Evolutionary conservation across 2,329 filamentous ascomycete species (phyloP), one percentile per base, ranked within the genome.

Genomic region (Verticillium dahliae): DNA sequence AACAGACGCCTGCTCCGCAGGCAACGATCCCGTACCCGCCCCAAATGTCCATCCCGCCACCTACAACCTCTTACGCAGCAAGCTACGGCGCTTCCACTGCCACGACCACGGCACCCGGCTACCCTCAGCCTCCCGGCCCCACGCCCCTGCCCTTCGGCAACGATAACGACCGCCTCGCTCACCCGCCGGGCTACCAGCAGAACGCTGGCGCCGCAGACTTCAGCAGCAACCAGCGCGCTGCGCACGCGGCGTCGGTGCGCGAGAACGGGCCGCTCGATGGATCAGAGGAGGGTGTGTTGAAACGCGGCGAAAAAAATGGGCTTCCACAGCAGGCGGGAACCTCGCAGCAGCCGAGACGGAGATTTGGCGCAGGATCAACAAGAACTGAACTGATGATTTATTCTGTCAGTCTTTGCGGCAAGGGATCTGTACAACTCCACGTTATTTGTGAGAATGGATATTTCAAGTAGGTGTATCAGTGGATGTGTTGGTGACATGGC

Each of bases 281-380:
- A 1, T 67, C 66, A 15, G 78, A 78, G 18, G 76, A 77, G 3
- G 78, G 80, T n/a, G 73, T 85, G 6, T 85, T 83, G 82, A 78
- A 77, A 61, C n/a, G 73, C 80, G 56, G 84, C 84, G 11, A 85
- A 82, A 76, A 76, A 85, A 83, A 71, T 80, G 82, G 77, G 83
- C 81, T 56, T 75, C 78, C 62, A 79, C 78, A 38, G 85, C 85
- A 6, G 85, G 85, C 58, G 80, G 81, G 63, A 84, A 80, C 69
- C 72, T 88, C 34, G 81, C 80, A 9, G 82, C 80, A 14, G 84
- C 83, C 14, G 85, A 88, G 75, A 76, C 75, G 58, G 84, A 87
- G 72, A 80, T 88, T 31, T 88, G 85, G 85, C 82, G 80, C 73
- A 81, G 79, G 69, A 84, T 88, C 69, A 87, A 85, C 73, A 85